A percentile compares a stretch with the other conserved stretches of the same genome.
Conservation (phyloP, 345 rosid genomes). For the Balakata baccata region DNA sequence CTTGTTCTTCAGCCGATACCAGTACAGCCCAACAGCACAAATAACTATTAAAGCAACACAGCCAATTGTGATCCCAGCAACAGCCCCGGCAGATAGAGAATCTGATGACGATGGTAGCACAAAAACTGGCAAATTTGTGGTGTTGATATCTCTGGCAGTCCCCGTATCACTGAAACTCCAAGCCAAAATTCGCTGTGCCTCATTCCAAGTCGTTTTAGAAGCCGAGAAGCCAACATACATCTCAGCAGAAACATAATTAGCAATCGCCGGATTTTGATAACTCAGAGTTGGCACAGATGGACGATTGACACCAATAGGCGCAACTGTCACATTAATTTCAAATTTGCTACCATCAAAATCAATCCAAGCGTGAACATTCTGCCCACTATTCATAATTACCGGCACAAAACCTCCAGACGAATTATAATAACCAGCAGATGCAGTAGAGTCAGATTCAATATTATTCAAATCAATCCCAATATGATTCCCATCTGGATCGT, state of each 20-base stretch:
- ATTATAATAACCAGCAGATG: slow-evolving; percentile 54
- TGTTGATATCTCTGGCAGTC: slow-evolving; percentile 54
- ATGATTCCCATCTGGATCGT: slow-evolving; percentile 66
- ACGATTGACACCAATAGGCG: slow-evolving; percentile 58
- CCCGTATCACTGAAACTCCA: slow-evolving; percentile 87
- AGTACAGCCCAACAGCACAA: slow-evolving; percentile 34
- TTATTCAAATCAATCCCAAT: slow-evolving; percentile 72
- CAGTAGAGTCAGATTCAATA: slow-evolving; percentile 33
- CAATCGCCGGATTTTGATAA: slow-evolving; percentile 53
- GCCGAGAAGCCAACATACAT: slow-evolving; percentile 85
- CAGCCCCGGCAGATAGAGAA: slow-evolving; percentile 53
- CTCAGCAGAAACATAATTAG: slow-evolving; percentile 66
- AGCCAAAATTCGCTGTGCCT: slow-evolving; percentile 66
- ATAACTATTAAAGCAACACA: slow-evolving; percentile 39
- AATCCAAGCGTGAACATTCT: slow-evolving; percentile 78
- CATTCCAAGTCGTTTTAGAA: slow-evolving; percentile 65
- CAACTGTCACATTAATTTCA: slow-evolving; percentile 69
- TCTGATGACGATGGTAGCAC: slow-evolving; percentile 35
- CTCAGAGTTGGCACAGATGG: slow-evolving; percentile 58
- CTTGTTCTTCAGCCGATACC: slow-evolving; percentile 43
- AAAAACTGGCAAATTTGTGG: slow-evolving; percentile 59
- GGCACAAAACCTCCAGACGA: slow-evolving; percentile 53
- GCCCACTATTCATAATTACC: slow-evolving; percentile 60
- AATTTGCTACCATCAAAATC: slow-evolving; percentile 63
- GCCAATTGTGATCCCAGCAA: slow-evolving; percentile 65